Conservation (phyloP, 345 rosid species). For the Linum trigynum region DNA sequence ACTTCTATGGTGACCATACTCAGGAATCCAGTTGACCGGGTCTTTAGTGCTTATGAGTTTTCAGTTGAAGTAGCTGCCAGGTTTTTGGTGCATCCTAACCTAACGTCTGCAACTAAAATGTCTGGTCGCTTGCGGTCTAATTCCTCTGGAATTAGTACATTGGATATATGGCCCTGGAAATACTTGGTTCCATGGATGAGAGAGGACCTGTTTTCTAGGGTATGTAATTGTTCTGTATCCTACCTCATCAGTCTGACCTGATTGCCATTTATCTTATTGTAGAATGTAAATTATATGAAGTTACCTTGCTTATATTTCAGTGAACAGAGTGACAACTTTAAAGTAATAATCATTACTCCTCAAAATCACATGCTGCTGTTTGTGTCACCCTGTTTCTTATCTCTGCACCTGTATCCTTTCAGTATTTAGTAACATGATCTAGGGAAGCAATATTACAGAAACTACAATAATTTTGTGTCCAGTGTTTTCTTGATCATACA, state of each 20-base stretch:
- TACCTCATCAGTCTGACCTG: conserved; percentile 6
- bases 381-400: neutral
- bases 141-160: conserved; percentile 62
- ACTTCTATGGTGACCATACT: conserved; percentile 87
- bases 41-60: conserved; percentile 87
- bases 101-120: conserved; percentile 68
- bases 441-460: neutral
- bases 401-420: neutral
- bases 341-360: neutral
- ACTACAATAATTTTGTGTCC: neutral
- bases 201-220: conserved; percentile 87
- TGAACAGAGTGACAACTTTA: neutral
- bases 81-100: conserved; percentile 89
- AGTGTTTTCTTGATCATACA: neutral
- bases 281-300: neutral
- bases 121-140: conserved; percentile 52
- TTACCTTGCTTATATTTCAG: neutral
- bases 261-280: neutral
- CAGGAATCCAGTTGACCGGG: conserved; percentile 77
- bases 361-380: conserved; percentile 26
- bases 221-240: conserved; percentile 23
- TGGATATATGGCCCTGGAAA: conserved; percentile 99
- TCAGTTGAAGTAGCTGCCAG: conserved; percentile 95
- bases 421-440: neutral
- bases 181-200: conserved; percentile 98